A percentile compares a stretch with the other conserved stretches of the same genome.
Conservation (phyloP, 352 stramenopile species). For the Thalassiosira ordinaria region DNA sequence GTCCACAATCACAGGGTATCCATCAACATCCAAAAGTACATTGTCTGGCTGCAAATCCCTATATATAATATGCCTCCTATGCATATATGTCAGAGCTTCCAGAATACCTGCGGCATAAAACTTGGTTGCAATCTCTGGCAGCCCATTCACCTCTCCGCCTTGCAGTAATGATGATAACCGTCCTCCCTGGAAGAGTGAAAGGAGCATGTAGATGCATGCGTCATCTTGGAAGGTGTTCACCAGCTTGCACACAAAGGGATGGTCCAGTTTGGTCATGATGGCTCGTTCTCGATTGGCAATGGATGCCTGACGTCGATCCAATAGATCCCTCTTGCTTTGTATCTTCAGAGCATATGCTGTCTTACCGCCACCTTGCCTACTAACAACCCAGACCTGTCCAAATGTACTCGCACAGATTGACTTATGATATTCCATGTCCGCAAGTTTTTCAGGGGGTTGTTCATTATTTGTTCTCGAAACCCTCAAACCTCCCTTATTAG, state of each 20-base stretch:
- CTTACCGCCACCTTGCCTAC: conserved; percentile 80
- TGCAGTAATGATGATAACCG: conserved; percentile 94
- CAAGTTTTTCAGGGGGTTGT: conserved; percentile 20
- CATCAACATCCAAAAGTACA: conserved; percentile 88
- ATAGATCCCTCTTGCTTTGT: conserved; percentile 94
- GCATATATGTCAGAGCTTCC: conserved; percentile 93
- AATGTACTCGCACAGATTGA: conserved; percentile 96
- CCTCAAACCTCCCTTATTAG: not conserved
- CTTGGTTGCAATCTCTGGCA: conserved; percentile 66
- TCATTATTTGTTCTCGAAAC: not conserved
- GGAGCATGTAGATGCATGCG: conserved; percentile 94
- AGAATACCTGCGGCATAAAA: conserved; percentile 85
- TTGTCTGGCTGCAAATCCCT: conserved; percentile 92
- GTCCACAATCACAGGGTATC: conserved; percentile 97
- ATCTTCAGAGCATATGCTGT: conserved; percentile 93
- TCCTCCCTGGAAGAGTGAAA: conserved; percentile 93
- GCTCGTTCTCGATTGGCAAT: conserved; percentile 90
- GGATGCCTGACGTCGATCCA: conserved; percentile 91
- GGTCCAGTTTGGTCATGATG: conserved; percentile 91
- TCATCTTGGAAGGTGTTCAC: conserved; percentile 92
- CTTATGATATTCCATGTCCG: conserved; percentile 72
- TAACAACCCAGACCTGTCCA: conserved; percentile 94
- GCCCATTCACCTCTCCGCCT: conserved; percentile 88
- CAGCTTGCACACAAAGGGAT: conserved; percentile 95
- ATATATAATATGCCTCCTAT: conserved; percentile 86